A percentile compares a stretch with the other conserved stretches of the same genome.
Conservation (phyloP, 1,284 basidiomycete species). For the Leucoagaricus sp. region DNA sequence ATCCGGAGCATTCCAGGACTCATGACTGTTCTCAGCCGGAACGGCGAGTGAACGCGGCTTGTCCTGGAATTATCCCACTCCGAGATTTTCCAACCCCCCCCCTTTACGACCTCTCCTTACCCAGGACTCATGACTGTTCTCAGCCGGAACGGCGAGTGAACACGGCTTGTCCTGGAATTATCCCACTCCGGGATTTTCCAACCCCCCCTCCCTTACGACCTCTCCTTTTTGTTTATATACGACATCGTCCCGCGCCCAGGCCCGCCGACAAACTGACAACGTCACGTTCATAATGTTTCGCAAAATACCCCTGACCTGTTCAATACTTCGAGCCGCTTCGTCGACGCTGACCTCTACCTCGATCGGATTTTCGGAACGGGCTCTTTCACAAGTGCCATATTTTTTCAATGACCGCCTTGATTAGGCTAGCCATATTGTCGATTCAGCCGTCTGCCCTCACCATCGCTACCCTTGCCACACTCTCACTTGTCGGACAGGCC, state of each 20-base stretch:
- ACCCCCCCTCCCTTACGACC: neutral
- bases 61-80: neutral
- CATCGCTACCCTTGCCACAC: too few relatives aligned
- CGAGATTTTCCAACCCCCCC: neutral
- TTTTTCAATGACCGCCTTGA: too few relatives aligned
- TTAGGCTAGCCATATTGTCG: too few relatives aligned
- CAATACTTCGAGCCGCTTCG: neutral
- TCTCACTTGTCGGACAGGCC: too few relatives aligned
- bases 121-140: slow-evolving; percentile 67
- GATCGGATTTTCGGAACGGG: neutral
- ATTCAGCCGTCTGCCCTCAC: too few relatives aligned
- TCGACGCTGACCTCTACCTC: neutral
- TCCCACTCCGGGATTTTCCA: neutral
- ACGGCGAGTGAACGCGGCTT: slow-evolving; percentile 25
- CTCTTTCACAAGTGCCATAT: too few relatives aligned
- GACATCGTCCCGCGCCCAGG: neutral
- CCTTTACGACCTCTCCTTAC: neutral
- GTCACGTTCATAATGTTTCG: neutral
- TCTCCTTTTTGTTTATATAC: neutral
- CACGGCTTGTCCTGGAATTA: neutral
- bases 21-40: slow-evolving; percentile 59
- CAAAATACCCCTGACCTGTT: neutral
- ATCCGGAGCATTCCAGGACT: slow-evolving; percentile 57
- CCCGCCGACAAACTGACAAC: neutral
- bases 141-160: slow-evolving; percentile 38